These are phyloP conservation scores for Nemania abortiva DNA, from an alignment of 2,329 filamentous ascomycete species.

Conservation along the genomic window DNA sequence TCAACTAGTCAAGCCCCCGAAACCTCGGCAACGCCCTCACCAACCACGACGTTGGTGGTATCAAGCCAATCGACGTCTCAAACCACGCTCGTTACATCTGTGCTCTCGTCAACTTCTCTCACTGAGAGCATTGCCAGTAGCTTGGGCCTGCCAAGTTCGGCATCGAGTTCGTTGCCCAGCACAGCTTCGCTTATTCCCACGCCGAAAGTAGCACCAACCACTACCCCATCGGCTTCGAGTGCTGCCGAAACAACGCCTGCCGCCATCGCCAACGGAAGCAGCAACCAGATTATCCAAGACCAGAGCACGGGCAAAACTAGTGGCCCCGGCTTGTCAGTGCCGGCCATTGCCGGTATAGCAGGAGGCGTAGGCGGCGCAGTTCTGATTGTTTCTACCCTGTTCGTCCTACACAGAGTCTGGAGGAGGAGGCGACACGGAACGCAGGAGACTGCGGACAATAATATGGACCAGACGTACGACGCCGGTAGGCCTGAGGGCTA, in stretches of 20 bases:
- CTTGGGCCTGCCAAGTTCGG: slow-evolving; percentile 32
- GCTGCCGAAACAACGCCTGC: slow-evolving; percentile 25
- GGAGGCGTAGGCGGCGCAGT: slow-evolving; percentile 47
- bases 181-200: slow-evolving; percentile 3
- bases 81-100: slow-evolving; percentile 45
- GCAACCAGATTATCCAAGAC: slow-evolving; percentile 41
- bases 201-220: slow-evolving; percentile 13
- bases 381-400: slow-evolving; percentile 44
- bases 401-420: slow-evolving; percentile 50
- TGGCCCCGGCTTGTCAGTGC: slow-evolving; percentile 40
- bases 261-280: slow-evolving; percentile 15
- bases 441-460: slow-evolving; percentile 44
- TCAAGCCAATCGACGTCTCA: slow-evolving; percentile 22
- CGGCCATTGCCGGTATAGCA: slow-evolving; percentile 49
- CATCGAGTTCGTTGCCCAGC: slow-evolving; percentile 21
- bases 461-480: slow-evolving; percentile 50
- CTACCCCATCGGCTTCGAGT: not conserved
- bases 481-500: slow-evolving; percentile 45
- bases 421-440: slow-evolving; percentile 48
- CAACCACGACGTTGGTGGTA: slow-evolving; percentile 23
- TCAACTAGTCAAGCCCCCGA: slow-evolving; percentile 18
- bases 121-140: slow-evolving; percentile 43
- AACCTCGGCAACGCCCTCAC: slow-evolving; percentile 18
- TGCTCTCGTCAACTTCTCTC: slow-evolving; percentile 40
- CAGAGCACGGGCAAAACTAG: slow-evolving; percentile 31